Base-by-base conservation (phyloP, 2,329 filamentous ascomycete genomes). In the Leptographium flavum region DNA sequence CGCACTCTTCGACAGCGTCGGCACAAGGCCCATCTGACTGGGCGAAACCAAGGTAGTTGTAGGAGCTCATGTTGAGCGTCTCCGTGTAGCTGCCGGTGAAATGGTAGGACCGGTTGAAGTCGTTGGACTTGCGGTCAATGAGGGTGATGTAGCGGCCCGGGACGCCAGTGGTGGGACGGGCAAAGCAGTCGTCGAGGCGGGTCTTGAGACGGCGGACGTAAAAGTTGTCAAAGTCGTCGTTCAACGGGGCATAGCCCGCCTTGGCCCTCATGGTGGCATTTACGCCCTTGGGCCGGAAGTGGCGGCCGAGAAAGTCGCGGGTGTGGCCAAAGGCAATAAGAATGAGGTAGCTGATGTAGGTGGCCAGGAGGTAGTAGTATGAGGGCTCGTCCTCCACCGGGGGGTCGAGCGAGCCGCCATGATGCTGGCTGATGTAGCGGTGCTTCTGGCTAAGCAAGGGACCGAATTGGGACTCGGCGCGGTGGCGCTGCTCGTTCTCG, bases 181-280 rank as follows among this genome's bases (percentile, higher is more conserved):
- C 83, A 61, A 98, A 98, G 68, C 87, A 94, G 64, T 98, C 92
- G 55, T 96, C 93, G 59, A 98, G 87, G 52, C 92, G 80, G 69
- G 87, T 76, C 71, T 98, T 96, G 59, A 98, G 65, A 49, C 92
- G 76, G 47, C 92, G 79, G 47, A 90, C 86, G 65, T 98, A 98
- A 63, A 98, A 98, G 64, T 90, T 96, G 69, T 98, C 92, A 59
- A 98, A 98, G 63, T 98, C 92, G 57, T 87, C 93, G 64, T 95
- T 96, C 52, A 98, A 73, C 2, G 92, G 87, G 11, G 90, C 92
- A 59, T 94, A 96, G 50, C 92, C 92, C 60, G 94, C 86, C 53
- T 78, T 75, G 32, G 82, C 74, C 59, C 83, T 83, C 57, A 96
- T 70, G 56, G 92, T 82, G 58, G 78, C 80, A 64, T 96, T 96